These are phyloP conservation scores for Jaltomata sinuosa DNA, from an alignment of 257 asterid genomes.

Conservation along the genomic window DNA sequence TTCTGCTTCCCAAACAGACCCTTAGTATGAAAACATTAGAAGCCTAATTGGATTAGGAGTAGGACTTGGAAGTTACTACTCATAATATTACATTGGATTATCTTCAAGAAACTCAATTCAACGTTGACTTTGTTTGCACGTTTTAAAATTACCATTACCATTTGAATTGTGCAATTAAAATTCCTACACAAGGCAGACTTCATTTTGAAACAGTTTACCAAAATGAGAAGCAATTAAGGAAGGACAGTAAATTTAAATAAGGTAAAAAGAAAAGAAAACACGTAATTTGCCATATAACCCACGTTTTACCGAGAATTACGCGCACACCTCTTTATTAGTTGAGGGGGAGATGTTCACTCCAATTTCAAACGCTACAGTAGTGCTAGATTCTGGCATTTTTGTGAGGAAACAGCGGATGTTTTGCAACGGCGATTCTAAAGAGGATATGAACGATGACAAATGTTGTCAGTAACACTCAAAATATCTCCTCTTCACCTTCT, in stretches of 20 bases:
- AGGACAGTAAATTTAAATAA: background rate
- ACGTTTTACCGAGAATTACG: background rate
- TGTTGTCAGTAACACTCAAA: background rate
- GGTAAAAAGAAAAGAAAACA: background rate
- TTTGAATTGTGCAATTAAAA: background rate
- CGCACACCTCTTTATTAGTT: background rate
- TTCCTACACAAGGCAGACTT: background rate
- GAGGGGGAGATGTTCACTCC: background rate
- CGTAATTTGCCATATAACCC: background rate
- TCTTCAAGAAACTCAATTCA: background rate
- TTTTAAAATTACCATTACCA: background rate
- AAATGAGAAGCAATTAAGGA: background rate
- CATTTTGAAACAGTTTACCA: background rate
- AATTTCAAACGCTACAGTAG: background rate
- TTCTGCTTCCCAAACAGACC: too few relatives aligned
- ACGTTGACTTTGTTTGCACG: background rate
- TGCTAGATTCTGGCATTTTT: background rate
- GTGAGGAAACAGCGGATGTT: background rate
- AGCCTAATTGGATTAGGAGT: background rate
- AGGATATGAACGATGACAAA: background rate
- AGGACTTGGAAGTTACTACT: background rate
- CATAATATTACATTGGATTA: background rate
- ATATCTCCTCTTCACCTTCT: background rate
- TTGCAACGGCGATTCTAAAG: background rate
- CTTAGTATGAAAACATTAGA: background rate